Percentiles rank a stretch among this genome's conserved stretches.
phyloP scores from a whole-genome alignment of 768 basidiomycete genomes.

The Pleurotus djamor region DNA sequence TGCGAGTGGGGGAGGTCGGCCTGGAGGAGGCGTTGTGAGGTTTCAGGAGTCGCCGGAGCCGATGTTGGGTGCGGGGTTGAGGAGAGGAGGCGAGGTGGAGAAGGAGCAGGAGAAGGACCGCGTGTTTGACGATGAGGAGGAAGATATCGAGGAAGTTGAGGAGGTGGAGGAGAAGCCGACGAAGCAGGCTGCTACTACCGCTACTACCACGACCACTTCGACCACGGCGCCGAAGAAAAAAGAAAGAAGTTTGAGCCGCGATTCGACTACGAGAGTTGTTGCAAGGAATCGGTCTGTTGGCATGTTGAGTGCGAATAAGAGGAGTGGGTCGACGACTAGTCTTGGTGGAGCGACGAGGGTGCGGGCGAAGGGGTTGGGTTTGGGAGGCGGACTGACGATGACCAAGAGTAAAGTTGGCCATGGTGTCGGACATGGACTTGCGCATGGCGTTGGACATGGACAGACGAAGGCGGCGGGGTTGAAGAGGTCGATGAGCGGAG shows the following conservation, averaged over 20 bases:
- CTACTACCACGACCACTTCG: too few species aligned
- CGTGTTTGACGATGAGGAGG: neutral
- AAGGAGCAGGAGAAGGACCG: neutral
- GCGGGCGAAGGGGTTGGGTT: constrained; percentile 7
- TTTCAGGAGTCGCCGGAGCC: neutral
- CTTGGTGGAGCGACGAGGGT: constrained; percentile 3
- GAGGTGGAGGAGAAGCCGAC: neutral
- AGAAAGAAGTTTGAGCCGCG: constrained; percentile 1
- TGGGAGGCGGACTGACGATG: constrained; percentile 4
- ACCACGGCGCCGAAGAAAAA: neutral
- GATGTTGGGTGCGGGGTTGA: neutral
- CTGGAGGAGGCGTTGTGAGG: neutral
- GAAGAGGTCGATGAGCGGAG: constrained; percentile 6
- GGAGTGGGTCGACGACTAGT: neutral
- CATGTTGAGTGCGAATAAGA: constrained; percentile 3
- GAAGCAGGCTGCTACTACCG: too few species aligned
- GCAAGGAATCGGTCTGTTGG: neutral
- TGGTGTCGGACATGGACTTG: constrained; percentile 3
- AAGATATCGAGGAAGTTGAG: neutral
- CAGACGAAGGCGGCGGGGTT: constrained; percentile 7
- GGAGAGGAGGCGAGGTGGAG: neutral
- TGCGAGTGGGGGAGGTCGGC: neutral
- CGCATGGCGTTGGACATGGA: constrained; percentile 1
- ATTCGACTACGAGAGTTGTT: neutral
- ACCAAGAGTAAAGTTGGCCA: constrained; percentile 3